These are phyloP conservation scores for Gaultheria prostrata DNA, from an alignment of 148 eudicot species.

Conservation along the genomic window DNA sequence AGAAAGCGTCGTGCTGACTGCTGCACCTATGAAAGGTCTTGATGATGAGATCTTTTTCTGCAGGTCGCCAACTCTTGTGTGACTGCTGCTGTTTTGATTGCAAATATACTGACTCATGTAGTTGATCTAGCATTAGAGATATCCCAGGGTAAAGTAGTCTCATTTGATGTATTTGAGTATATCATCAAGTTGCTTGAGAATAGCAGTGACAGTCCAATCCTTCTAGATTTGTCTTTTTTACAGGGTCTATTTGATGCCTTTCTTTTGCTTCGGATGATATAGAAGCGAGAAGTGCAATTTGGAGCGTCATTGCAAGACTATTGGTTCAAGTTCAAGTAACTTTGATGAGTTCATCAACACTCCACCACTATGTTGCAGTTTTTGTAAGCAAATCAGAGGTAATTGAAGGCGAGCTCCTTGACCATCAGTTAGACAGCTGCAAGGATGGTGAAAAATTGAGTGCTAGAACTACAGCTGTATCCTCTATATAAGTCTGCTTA, in stretches of 20 bases:
- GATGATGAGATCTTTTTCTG: slow-evolving; percentile 14
- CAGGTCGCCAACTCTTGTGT: slow-evolving; percentile 89
- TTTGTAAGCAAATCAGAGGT: slow-evolving; percentile 58
- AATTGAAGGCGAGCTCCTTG: slow-evolving; percentile 79
- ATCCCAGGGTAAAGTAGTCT: slow-evolving; percentile 56
- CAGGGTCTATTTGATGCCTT: slow-evolving; percentile 71
- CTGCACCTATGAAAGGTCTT: neutral
- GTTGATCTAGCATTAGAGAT: slow-evolving; percentile 53
- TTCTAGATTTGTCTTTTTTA: slow-evolving; percentile 58
- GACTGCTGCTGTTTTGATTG: slow-evolving; percentile 76
- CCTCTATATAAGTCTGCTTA: slow-evolving; percentile 33
- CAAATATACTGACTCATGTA: slow-evolving; percentile 76
- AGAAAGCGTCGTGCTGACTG: no score
- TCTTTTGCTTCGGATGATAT: slow-evolving; percentile 72
- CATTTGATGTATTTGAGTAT: neutral
- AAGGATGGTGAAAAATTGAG: slow-evolving; percentile 28
- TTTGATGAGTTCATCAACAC: slow-evolving; percentile 49
- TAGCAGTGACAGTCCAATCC: slow-evolving; percentile 21
- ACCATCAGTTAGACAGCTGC: slow-evolving; percentile 33
- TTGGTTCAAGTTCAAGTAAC: slow-evolving; percentile 38
- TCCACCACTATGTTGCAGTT: slow-evolving; percentile 43
- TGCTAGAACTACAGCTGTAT: slow-evolving; percentile 63
- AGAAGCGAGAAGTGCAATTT: slow-evolving; percentile 81
- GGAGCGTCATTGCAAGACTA: slow-evolving; percentile 69
- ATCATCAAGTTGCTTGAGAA: neutral